Evolutionary conservation across 1,284 basidiomycete species (phyloP), one percentile per base, ranked within the genome.

Genomic region (Microstroma glucosiphilum): DNA sequence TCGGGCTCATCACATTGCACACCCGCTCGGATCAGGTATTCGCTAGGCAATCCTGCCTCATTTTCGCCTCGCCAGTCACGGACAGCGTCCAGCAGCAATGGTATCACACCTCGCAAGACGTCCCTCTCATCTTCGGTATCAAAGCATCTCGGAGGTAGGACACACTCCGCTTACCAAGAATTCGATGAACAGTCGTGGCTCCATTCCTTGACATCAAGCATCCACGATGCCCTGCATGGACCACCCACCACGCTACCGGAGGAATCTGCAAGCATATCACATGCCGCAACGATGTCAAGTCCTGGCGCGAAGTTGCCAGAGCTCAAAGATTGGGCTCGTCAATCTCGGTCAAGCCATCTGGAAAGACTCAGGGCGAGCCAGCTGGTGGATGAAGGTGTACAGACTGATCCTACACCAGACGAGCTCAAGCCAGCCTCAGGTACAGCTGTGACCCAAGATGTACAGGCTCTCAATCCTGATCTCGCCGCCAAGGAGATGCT

Each of bases 141-240:
- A 9, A 37, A 37, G 30, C 30, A 37, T 37, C 30, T 37, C 30
- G 30, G 30, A 37, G 30, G 30, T 9, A 37, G 9, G 30, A 37
- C 30, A 37, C 30, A 37, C 30, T 54, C 51, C 19, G 51, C 51
- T 25, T 54, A 54, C 13, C 19, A 13, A 13, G 17, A 25, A 2
- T 54, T 54, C 51, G 51, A 54, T 25, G 51, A 54, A 25, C 51
- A 54, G 51, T 54, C 51, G 21, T 54, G 51, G 51, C 51, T 54
- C 26, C 2, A 13, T 25, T 15, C 19, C 51, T 13, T 54, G 17
- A 54, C 51, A 23, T 21, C 21, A 6, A 23, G 7, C 21, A 54
- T 54, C 51, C 19, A 54, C 21, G 8, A 19, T 17, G 51, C 51
- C 25, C 51, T 54, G 19, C 15, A 17, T 21, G 21, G 51, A 17